These are phyloP conservation scores for Lactarius hengduanensis DNA, from an alignment of 768 basidiomycete species.

Conservation along the genomic window DNA sequence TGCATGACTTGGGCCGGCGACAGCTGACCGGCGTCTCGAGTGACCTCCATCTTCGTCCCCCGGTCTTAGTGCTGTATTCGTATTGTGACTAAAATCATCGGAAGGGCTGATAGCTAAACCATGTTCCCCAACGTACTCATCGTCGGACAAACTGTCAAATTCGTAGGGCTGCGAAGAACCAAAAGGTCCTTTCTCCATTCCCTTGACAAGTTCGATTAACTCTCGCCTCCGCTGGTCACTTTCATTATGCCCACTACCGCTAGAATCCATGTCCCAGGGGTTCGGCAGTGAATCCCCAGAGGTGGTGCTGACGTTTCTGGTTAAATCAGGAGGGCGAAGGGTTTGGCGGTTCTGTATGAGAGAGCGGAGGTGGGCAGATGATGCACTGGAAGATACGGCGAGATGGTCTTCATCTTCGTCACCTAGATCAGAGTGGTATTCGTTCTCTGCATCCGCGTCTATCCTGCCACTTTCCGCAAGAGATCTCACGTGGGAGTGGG, in stretches of 20 bases:
- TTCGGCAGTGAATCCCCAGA: constrained; percentile 17
- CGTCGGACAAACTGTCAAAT: constrained; percentile 19
- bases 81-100: constrained; percentile 7
- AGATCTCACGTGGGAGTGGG: neutral
- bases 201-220: constrained; percentile 24
- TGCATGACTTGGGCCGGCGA: neutral
- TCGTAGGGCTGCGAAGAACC: constrained; percentile 6
- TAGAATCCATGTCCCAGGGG: constrained; percentile 15
- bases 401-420: constrained; percentile 15
- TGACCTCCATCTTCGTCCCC: neutral
- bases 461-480: neutral
- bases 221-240: constrained; percentile 23
- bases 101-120: constrained; percentile 30
- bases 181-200: constrained; percentile 15
- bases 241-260: neutral
- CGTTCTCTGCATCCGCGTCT: constrained; percentile 8
- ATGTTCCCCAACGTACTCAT: constrained; percentile 35
- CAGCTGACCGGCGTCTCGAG: neutral
- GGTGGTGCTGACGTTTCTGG: constrained; percentile 7
- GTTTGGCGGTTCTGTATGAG: constrained; percentile 19
- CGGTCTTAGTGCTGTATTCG: constrained; percentile 6
- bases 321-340: neutral
- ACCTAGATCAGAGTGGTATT: constrained; percentile 7
- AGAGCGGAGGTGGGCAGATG: constrained; percentile 14
- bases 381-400: constrained; percentile 13